phyloP scores from a whole-genome alignment of 2,329 filamentous ascomycete species.

The Botrytis fabae region DNA sequence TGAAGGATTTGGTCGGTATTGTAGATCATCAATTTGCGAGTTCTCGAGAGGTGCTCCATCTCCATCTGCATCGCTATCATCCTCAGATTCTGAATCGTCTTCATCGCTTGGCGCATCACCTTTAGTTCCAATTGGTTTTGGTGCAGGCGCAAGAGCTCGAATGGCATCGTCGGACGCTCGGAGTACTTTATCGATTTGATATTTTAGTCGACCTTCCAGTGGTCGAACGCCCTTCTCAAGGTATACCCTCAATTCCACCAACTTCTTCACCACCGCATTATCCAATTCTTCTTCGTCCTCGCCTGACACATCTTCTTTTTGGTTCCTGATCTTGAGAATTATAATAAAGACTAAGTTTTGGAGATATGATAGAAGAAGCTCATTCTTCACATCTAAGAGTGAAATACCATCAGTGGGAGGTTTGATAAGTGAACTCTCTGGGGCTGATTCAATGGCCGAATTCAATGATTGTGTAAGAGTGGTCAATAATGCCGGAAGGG shows the following conservation, averaged over 20 bases:
- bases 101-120: constrained; percentile 27
- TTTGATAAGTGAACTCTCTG: constrained; percentile 61
- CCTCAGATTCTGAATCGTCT: constrained; percentile 39
- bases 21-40: constrained; percentile 55
- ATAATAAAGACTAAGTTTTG: constrained; percentile 91
- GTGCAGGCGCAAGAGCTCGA: constrained; percentile 21
- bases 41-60: constrained; percentile 33
- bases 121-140: constrained; percentile 14
- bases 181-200: constrained; percentile 93
- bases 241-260: constrained; percentile 90
- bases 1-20: constrained; percentile 61
- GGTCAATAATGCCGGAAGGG: constrained; percentile 52
- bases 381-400: constrained; percentile 92
- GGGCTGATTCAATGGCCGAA: constrained; percentile 65
- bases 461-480: constrained; percentile 57
- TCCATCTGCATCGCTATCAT: constrained; percentile 40
- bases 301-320: constrained; percentile 37
- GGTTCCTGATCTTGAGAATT: constrained; percentile 72
- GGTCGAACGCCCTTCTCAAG: constrained; percentile 90
- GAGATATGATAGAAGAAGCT: constrained; percentile 92
- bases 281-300: constrained; percentile 49
- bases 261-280: constrained; percentile 74
- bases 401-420: constrained; percentile 88
- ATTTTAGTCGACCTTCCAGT: constrained; percentile 85
- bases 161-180: constrained; percentile 71